phyloP scores from a whole-genome alignment of 2,329 filamentous ascomycete genomes.

The Bertia moriformis region DNA sequence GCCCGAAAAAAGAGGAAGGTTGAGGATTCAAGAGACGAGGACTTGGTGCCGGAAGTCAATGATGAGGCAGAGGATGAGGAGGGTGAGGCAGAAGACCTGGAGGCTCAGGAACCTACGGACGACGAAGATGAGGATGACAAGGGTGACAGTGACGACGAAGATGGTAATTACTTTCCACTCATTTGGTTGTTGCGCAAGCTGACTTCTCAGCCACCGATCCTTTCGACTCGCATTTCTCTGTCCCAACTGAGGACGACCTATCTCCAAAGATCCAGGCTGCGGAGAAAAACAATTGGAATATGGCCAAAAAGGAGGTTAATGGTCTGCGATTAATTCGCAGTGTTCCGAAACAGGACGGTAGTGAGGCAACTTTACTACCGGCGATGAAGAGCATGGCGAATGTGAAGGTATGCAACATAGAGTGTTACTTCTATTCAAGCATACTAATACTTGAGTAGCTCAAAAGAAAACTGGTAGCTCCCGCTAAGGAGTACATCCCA shows the following conservation, averaged over 20 bases:
- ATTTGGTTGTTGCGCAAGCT: no score
- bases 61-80: not conserved
- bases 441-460: no score
- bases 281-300: slow-evolving; percentile 33
- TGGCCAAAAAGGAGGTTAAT: slow-evolving; percentile 18
- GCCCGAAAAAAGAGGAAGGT: slow-evolving; percentile 1
- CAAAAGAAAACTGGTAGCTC: slow-evolving; percentile 53
- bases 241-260: slow-evolving; percentile 46
- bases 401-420: slow-evolving; percentile 19
- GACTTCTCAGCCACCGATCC: slow-evolving; percentile 36
- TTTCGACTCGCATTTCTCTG: slow-evolving; percentile 68
- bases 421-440: not conserved
- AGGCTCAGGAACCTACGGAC: slow-evolving; percentile 23
- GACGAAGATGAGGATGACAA: slow-evolving; percentile 17
- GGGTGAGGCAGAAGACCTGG: slow-evolving; percentile 1
- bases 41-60: not conserved
- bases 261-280: slow-evolving; percentile 34
- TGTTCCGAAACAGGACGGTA: not conserved
- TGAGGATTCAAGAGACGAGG: not conserved
- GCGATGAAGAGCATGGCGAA: slow-evolving; percentile 22
- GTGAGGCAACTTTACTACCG: slow-evolving; percentile 10
- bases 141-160: slow-evolving; percentile 6
- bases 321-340: not conserved
- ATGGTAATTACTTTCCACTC: slow-evolving; percentile 12
- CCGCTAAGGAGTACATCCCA: slow-evolving; percentile 34